phyloP scores from a whole-genome alignment of 2,329 filamentous ascomycete species.

The Domatiomyces catenatus region DNA sequence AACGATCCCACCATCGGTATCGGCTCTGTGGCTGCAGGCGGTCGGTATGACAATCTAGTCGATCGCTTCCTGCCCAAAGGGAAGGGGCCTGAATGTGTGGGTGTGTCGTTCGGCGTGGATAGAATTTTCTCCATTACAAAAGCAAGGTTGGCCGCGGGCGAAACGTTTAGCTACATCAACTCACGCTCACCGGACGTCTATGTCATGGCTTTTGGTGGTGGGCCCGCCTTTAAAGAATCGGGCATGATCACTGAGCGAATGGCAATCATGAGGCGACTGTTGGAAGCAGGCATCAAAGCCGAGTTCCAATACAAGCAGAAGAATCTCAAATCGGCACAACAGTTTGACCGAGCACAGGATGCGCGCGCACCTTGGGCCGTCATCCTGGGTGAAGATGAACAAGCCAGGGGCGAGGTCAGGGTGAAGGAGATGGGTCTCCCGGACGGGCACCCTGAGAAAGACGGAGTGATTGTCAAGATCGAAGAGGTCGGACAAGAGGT shows the following conservation, averaged over 20 bases:
- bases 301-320: conserved; percentile 71
- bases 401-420: conserved; percentile 67
- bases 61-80: conserved; percentile 81
- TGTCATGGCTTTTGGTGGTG: conserved; percentile 88
- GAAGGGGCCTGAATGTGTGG: conserved; percentile 67
- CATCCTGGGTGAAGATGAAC: conserved; percentile 81
- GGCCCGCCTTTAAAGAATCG: conserved; percentile 46
- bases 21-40: conserved; percentile 76
- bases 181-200: conserved; percentile 56
- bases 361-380: conserved; percentile 70
- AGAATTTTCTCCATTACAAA: conserved; percentile 89
- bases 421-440: conserved; percentile 72
- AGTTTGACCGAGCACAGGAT: conserved; percentile 80
- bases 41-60: conserved; percentile 82
- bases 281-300: conserved; percentile 81
- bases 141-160: conserved; percentile 49
- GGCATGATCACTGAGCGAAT: conserved; percentile 74
- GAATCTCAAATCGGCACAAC: conserved; percentile 65
- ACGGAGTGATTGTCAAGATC: conserved; percentile 60
- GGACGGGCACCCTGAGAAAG: conserved; percentile 78
- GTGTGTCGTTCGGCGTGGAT: conserved; percentile 87
- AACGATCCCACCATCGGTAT: conserved; percentile 70
- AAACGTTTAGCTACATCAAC: conserved; percentile 32
- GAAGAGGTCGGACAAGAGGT: conserved; percentile 4
- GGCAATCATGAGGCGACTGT: conserved; percentile 58